phyloP scores from a whole-genome alignment of 2,329 filamentous ascomycete species.

The Penicillium sclerotigenum region DNA sequence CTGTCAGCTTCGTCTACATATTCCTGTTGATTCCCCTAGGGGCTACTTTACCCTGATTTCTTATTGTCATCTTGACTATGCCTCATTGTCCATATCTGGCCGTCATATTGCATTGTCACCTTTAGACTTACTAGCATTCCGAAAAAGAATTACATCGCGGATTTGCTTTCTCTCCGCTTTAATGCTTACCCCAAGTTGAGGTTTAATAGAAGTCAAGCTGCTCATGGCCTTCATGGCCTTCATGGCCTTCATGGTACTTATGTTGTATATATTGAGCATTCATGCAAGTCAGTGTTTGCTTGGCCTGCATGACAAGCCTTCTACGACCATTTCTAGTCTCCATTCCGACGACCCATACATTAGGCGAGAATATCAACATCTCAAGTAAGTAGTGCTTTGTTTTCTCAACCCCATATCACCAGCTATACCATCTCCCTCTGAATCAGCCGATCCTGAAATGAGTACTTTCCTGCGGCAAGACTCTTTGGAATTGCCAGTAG shows the following conservation, averaged over 20 bases:
- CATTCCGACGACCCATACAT: neutral
- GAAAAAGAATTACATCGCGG: neutral
- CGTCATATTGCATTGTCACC: neutral
- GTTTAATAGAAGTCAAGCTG: neutral
- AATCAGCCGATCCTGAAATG: too few species aligned
- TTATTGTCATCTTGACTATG: neutral
- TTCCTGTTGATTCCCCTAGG: neutral
- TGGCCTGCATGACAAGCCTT: neutral
- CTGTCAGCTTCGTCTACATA: constrained; percentile 8
- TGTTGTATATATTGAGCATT: neutral
- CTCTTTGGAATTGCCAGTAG: too few species aligned
- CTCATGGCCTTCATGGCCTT: neutral
- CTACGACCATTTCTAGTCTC: neutral
- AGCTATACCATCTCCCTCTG: too few species aligned
- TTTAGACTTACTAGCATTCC: neutral
- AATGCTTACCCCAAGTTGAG: neutral
- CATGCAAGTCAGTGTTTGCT: neutral
- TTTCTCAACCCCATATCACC: too few species aligned
- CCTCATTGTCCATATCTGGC: constrained; percentile 2
- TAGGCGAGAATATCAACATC: neutral
- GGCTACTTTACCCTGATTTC: constrained; percentile 3
- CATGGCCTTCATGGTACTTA: neutral
- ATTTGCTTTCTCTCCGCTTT: neutral
- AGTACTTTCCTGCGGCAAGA: too few species aligned
- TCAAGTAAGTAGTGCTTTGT: too few species aligned